Conservation (phyloP, 345 rosid genomes). For the Gossypium turneri region DNA sequence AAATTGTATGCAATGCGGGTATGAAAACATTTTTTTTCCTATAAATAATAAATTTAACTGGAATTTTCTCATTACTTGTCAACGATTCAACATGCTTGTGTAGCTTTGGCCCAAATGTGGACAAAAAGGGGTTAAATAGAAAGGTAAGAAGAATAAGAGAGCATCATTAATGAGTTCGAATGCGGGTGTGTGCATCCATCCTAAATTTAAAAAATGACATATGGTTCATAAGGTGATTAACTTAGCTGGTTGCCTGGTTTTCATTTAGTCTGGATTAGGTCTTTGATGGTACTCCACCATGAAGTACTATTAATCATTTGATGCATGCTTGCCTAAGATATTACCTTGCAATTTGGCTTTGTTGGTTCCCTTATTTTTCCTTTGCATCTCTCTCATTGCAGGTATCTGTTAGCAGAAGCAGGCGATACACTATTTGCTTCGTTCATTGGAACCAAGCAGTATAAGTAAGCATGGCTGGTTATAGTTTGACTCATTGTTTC, state of each 20-base stretch:
- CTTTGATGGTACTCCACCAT: background rate
- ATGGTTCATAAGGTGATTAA: background rate
- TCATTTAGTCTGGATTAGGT: background rate
- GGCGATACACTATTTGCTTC: slow-evolving; percentile 97
- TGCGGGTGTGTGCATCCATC: background rate
- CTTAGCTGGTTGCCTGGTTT: background rate
- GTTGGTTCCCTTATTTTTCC: background rate
- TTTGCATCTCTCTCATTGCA: slow-evolving; percentile 23
- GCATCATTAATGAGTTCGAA: background rate
- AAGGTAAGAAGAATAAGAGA: background rate
- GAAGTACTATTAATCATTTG: background rate
- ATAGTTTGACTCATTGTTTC: background rate
- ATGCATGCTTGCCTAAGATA: background rate
- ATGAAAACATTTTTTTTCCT: background rate
- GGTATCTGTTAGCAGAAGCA: slow-evolving; percentile 91
- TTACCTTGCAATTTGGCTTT: background rate
- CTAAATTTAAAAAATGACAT: background rate
- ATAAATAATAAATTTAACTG: background rate
- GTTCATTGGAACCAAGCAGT: slow-evolving; percentile 89
- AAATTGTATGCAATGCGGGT: background rate
- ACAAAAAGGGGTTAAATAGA: background rate
- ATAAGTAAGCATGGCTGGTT: slow-evolving; percentile 53
- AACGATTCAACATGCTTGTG: background rate
- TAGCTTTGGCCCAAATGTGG: background rate
- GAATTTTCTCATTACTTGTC: background rate